Evolutionary conservation across 2,329 filamentous ascomycete species (phyloP).

Genomic region (Boeremia exigua): DNA sequence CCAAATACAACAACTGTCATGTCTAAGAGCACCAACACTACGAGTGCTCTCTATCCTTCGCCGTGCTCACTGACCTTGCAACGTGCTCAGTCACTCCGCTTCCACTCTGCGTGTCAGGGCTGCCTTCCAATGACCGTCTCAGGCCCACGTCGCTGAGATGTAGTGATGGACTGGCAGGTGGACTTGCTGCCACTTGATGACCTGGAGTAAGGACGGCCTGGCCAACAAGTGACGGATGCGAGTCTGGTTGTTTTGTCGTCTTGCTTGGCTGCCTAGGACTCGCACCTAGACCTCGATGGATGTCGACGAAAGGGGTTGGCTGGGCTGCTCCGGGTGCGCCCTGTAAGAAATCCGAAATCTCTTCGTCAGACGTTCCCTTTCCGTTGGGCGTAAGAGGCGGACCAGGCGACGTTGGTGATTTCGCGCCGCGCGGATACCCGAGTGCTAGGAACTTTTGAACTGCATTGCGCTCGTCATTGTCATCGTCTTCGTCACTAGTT

Average conservation of each 20-base stretch:
- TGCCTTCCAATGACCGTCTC: constrained; percentile 42
- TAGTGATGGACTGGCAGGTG: constrained; percentile 29
- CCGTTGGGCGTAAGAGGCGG: constrained; percentile 27
- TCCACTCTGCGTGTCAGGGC: constrained; percentile 13
- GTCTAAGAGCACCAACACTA: constrained; percentile 4
- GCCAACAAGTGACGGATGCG: constrained; percentile 35
- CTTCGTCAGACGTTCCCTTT: constrained; percentile 47
- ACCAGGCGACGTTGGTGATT: constrained; percentile 21
- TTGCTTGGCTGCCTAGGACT: constrained; percentile 25
- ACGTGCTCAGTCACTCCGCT: constrained; percentile 44
- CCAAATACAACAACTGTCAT: constrained; percentile 5
- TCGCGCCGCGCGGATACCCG: constrained; percentile 24
- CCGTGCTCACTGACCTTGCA: constrained; percentile 35
- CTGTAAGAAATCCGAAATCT: constrained; percentile 48
- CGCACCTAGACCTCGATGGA: constrained; percentile 50
- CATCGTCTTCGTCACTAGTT: constrained; percentile 56
- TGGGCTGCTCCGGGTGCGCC: constrained; percentile 10
- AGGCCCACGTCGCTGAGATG: constrained; percentile 39
- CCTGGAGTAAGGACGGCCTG: constrained; percentile 22
- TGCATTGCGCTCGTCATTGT: constrained; percentile 48
- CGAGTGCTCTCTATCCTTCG: constrained; percentile 21
- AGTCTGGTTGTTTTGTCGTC: constrained; percentile 36
- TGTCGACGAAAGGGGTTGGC: constrained; percentile 34
- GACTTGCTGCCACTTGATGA: constrained; percentile 21
- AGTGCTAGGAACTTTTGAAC: constrained; percentile 47